These are phyloP conservation scores for Datura wrightii DNA, from an alignment of 257 asterid species.

Conservation along the genomic window DNA sequence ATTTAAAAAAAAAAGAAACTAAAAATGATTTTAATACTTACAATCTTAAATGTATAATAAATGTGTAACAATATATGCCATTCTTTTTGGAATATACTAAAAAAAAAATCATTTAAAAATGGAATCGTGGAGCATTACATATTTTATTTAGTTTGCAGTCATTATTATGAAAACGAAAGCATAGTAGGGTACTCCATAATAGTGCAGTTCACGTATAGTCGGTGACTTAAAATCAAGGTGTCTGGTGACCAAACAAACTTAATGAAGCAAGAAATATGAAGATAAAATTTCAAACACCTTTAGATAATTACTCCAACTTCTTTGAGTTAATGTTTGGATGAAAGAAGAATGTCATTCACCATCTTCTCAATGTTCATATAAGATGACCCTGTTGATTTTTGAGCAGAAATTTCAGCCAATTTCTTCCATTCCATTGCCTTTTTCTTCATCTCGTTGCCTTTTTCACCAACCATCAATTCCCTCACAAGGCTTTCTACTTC, in stretches of 20 bases:
- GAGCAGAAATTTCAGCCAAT: slow-evolving; percentile 3
- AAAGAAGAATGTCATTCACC: slow-evolving; percentile 2
- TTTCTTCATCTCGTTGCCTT: slow-evolving; percentile 33
- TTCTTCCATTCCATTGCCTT: slow-evolving; percentile 25
- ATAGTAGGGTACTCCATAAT: no score
- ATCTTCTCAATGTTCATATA: not conserved
- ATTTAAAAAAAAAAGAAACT: not conserved
- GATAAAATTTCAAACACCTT: not conserved
- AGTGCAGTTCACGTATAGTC: not conserved
- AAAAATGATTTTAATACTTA: no score
- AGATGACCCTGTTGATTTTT: not conserved
- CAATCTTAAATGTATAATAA: not conserved
- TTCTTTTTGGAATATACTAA: no score
- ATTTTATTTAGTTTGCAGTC: not conserved
- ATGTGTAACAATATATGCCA: not conserved
- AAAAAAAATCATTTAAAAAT: no score
- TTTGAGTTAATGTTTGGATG: not conserved
- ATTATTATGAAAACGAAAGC: no score
- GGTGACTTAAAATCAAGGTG: no score
- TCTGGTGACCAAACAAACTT: not conserved
- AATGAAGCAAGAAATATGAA: not conserved
- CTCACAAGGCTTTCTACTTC: slow-evolving; percentile 30
- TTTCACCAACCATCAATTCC: slow-evolving; percentile 35
- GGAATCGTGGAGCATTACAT: not conserved
- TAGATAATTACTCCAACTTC: no score